phyloP scores from a whole-genome alignment of 371 early-diverging fungal species.

The Lichtheimia ornata region DNA sequence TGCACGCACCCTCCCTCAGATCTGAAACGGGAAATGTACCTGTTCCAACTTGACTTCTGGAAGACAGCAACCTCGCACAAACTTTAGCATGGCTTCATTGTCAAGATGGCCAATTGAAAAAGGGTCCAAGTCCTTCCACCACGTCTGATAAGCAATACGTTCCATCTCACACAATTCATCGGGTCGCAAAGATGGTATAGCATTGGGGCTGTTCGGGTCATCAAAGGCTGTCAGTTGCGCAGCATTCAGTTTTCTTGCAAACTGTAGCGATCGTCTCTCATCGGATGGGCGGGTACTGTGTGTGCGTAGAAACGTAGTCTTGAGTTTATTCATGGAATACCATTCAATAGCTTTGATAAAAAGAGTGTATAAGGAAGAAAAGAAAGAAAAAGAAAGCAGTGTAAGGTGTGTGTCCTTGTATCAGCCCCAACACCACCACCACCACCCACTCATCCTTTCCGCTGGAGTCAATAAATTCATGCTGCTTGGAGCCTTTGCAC shows the following conservation, averaged over 20 bases:
- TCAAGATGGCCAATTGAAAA: conserved; percentile 35
- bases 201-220: conserved; percentile 5
- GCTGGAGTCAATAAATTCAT: too few species aligned
- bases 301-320: conserved; percentile 38
- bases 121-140: conserved; percentile 53
- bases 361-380: background rate
- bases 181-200: conserved; percentile 25
- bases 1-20: background rate
- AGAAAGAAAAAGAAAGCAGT: background rate
- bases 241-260: conserved; percentile 30
- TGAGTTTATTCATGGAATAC: conserved; percentile 37
- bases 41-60: conserved; percentile 37
- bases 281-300: conserved; percentile 24
- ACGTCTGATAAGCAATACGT: conserved; percentile 34
- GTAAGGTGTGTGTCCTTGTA: background rate
- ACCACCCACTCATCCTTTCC: too few species aligned
- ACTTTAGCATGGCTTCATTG: conserved; percentile 34
- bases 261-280: conserved; percentile 40
- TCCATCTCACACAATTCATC: conserved; percentile 39
- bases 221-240: conserved; percentile 13
- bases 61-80: conserved; percentile 39
- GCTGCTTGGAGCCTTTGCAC: too few species aligned
- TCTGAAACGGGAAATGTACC: conserved; percentile 18
- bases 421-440: too few species aligned
- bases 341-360: conserved; percentile 1